Conservation (phyloP, 257 asterid genomes). For the Solanum bulbocastanum region DNA sequence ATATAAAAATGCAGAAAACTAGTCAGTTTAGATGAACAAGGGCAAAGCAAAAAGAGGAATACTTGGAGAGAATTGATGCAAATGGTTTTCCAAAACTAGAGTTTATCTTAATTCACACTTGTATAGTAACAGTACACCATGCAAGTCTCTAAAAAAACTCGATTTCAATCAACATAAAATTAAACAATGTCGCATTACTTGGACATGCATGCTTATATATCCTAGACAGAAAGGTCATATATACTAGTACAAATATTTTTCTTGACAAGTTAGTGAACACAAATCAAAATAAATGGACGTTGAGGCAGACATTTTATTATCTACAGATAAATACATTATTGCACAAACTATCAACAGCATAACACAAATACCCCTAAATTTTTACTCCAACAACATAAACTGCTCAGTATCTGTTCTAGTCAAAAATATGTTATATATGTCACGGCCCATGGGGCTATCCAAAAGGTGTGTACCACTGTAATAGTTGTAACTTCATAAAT, state of each 20-base stretch:
- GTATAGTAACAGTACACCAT: background rate
- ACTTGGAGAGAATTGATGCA: background rate
- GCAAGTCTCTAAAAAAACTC: background rate
- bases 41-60: background rate
- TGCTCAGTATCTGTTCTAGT: background rate
- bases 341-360: background rate
- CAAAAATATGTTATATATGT: background rate
- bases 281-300: background rate
- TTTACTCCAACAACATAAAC: background rate
- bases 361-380: background rate
- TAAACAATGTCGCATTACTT: background rate
- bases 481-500: no score
- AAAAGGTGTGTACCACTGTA: background rate
- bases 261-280: background rate
- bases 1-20: no score
- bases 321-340: background rate
- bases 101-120: background rate
- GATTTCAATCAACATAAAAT: background rate
- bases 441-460: background rate
- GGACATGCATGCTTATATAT: background rate
- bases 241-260: background rate
- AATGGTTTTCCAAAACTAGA: background rate
- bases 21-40: no score
- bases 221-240: background rate
- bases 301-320: background rate